Percentiles rank a stretch among this genome's conserved stretches.
Evolutionary conservation across 2,329 filamentous ascomycete species (phyloP).

Genomic region (Cladorrhinum sp.): DNA sequence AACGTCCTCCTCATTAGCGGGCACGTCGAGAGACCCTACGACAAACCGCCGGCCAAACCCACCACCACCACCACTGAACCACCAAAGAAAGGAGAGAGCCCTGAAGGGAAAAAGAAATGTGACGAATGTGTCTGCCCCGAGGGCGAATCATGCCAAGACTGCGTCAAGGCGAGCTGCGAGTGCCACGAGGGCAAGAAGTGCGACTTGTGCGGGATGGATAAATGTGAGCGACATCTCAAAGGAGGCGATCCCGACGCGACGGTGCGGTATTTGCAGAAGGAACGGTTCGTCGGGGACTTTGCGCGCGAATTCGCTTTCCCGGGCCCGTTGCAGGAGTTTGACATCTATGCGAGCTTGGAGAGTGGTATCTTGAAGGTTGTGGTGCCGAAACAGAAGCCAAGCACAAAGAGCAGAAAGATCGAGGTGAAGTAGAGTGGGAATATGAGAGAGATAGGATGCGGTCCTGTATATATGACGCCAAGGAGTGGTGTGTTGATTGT

Average conservation of each 20-base stretch:
- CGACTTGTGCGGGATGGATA: neutral
- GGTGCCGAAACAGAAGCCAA: conserved; percentile 14
- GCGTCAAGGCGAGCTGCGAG: neutral
- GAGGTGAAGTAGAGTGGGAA: conserved; percentile 8
- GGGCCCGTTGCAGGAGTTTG: conserved; percentile 19
- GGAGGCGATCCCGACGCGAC: neutral
- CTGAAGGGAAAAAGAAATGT: conserved; percentile 3
- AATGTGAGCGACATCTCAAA: neutral
- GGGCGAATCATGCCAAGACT: neutral
- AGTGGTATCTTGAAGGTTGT: conserved; percentile 21
- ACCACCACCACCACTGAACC: neutral
- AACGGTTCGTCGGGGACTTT: conserved; percentile 19
- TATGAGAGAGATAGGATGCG: neutral
- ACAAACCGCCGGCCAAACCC: neutral
- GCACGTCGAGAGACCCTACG: conserved; percentile 16
- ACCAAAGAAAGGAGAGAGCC: neutral
- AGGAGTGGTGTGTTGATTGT: too few relatives aligned
- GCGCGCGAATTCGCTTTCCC: conserved; percentile 21
- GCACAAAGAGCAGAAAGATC: conserved; percentile 11
- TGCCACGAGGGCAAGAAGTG: conserved; percentile 1
- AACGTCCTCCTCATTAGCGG: conserved; percentile 15
- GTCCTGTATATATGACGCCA: too few relatives aligned
- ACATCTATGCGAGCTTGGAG: conserved; percentile 19
- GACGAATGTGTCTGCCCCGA: neutral
- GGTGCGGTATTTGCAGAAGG: conserved; percentile 15